Evolutionary conservation across 2,329 filamentous ascomycete genomes (phyloP).

Genomic region (Leptographium lundbergii): DNA sequence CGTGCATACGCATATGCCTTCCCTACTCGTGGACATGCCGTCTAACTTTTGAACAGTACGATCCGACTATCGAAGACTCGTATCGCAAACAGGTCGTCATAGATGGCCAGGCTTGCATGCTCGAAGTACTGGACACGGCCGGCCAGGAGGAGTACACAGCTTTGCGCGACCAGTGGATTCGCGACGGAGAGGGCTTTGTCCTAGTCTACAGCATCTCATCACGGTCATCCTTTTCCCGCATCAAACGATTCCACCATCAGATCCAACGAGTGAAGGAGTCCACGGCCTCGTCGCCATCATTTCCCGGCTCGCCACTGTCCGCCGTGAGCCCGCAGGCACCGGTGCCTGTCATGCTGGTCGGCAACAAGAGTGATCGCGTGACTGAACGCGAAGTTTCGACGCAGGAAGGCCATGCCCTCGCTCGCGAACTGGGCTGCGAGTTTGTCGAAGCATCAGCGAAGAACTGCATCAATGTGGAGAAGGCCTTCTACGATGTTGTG

Average conservation of each 20-base stretch:
- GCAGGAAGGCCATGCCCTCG: conserved; percentile 85
- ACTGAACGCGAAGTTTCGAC: conserved; percentile 94
- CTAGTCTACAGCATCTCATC: conserved; percentile 98
- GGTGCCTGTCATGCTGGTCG: conserved; percentile 94
- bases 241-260: conserved; percentile 91
- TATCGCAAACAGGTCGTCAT: conserved; percentile 87
- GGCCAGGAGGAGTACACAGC: conserved; percentile 98
- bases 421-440: conserved; percentile 85
- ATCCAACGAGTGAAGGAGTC: conserved; percentile 97
- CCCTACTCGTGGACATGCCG: background rate
- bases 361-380: conserved; percentile 95
- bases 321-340: conserved; percentile 47
- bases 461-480: conserved; percentile 97
- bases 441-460: conserved; percentile 96
- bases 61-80: conserved; percentile 79
- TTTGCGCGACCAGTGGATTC: conserved; percentile 93
- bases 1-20: background rate
- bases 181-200: conserved; percentile 93
- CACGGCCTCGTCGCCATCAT: conserved; percentile 60
- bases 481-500: conserved; percentile 96
- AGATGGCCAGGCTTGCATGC: conserved; percentile 90
- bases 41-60: conserved; percentile 43
- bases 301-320: conserved; percentile 61
- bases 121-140: conserved; percentile 92
- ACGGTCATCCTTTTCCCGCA: conserved; percentile 84